Evolutionary conservation across 108 stramenopile genomes (phyloP).

Genomic region (Cyclotella baltica): DNA sequence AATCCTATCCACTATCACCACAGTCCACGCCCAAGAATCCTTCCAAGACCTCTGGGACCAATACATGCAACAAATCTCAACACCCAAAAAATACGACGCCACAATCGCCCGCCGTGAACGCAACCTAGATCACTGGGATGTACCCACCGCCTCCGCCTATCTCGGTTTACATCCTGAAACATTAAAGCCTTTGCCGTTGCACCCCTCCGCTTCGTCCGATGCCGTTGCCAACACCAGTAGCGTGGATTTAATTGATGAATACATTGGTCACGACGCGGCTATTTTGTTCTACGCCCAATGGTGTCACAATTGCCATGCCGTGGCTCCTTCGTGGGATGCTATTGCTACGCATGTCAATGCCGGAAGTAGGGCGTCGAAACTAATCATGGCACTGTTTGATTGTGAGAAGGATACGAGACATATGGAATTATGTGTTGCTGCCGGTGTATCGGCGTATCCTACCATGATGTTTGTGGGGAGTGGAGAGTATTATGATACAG

Average conservation of each 20-base stretch:
- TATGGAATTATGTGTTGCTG: constrained; percentile 56
- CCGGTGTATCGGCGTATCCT: constrained; percentile 68
- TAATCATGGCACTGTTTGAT: constrained; percentile 85
- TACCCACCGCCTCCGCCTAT: constrained; percentile 78
- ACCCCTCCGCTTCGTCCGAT: not conserved
- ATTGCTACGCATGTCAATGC: constrained; percentile 72
- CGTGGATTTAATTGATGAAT: constrained; percentile 32
- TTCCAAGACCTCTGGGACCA: constrained; percentile 43
- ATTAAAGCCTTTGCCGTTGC: constrained; percentile 38
- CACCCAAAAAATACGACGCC: constrained; percentile 45
- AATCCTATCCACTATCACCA: not conserved
- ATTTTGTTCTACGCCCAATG: constrained; percentile 87
- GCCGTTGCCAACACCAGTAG: not conserved
- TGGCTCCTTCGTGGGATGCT: constrained; percentile 75
- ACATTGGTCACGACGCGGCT: constrained; percentile 75
- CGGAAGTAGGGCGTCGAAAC: constrained; percentile 53
- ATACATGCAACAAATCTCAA: constrained; percentile 35
- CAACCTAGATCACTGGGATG: constrained; percentile 85
- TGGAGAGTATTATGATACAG: constrained; percentile 71
- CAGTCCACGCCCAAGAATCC: not conserved
- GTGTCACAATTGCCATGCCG: constrained; percentile 70
- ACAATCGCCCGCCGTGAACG: constrained; percentile 63
- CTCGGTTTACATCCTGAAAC: constrained; percentile 64
- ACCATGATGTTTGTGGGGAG: constrained; percentile 80
- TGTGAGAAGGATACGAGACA: constrained; percentile 73